Evolutionary conservation across 805 yeast genomes (phyloP), one percentile per base, ranked within the genome.

Genomic region (Suhomyces sp.): DNA sequence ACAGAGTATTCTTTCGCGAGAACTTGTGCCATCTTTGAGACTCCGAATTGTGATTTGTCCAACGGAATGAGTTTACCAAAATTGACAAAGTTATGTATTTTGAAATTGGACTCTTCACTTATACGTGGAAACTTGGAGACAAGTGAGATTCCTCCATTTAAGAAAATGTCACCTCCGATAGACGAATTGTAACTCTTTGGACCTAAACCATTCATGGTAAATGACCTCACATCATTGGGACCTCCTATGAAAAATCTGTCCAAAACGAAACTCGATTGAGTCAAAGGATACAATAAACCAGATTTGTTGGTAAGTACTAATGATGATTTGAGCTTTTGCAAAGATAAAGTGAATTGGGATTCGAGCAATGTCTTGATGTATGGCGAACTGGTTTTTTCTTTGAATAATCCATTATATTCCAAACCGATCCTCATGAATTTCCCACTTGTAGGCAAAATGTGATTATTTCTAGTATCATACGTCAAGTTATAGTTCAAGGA

Each of bases 161-260:
- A 49, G 40, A 69, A 76, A 4, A 67, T 47, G 46, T 76, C 77
- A 10, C 81, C 81, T 5, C 82, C 82, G 24, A 74, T 51, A 3
- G 76, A 62, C 19, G 73, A 54, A 19, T 68, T 70, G 57, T 61
- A 65, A 32, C 68, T 66, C 44, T 74, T 76, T 2, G 81, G 81
- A 0, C 82, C 81, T 27, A 76, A 44, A 1, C 81, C 80, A 27
- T 76, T 69, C 39, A 74, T 48, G 8, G 58, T 51, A 45, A 75
- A 77, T 1, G 80, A 72, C 28, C 81, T 60, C 6, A 77, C 67
- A 42, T 76, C 81, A 44, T 76, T 76, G 9, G 82, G 75, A 2
- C 82, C 82, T n/a, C 82, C 82, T 3, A 70, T 57, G 46, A 68
- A 73, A 38, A 75, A 76, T 29, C 77, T 56, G 50, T 77, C 82